A percentile compares a stretch with the other conserved stretches of the same genome.
Conservation (phyloP, 257 asterid genomes). For the Salvia splendens region DNA sequence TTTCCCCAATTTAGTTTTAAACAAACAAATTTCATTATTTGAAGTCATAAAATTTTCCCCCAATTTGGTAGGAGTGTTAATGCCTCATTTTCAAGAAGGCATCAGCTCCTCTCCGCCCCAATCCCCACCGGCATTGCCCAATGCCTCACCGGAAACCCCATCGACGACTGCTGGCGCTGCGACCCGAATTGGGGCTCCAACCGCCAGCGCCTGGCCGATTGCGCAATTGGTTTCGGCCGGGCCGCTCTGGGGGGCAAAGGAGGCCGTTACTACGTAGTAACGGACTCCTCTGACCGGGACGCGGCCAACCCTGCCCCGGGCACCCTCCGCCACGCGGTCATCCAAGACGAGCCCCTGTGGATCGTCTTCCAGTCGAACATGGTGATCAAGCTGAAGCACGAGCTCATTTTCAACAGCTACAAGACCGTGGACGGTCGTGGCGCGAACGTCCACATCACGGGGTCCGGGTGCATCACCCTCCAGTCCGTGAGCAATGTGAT, state of each 20-base stretch:
- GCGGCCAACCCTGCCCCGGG: constrained; percentile 60
- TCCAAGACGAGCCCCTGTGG: constrained; percentile 89
- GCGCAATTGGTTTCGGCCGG: constrained; percentile 74
- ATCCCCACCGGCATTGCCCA: constrained; percentile 42
- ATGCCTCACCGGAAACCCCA: constrained; percentile 87
- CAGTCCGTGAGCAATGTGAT: constrained; percentile 66
- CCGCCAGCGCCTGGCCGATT: constrained; percentile 78
- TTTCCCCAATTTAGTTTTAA: constrained; percentile 4
- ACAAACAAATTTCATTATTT: neutral
- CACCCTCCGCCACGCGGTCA: constrained; percentile 79
- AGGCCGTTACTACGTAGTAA: constrained; percentile 64
- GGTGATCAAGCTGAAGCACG: constrained; percentile 68
- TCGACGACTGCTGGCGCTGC: constrained; percentile 97
- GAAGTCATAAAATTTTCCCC: constrained; percentile 2
- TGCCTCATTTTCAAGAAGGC: constrained; percentile 56
- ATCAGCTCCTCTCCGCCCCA: constrained; percentile 42
- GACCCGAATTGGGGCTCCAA: constrained; percentile 76
- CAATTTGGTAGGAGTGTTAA: constrained; percentile 49
- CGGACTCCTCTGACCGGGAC: constrained; percentile 76
- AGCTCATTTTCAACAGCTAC: constrained; percentile 63
- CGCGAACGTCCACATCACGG: constrained; percentile 60
- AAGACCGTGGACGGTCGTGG: constrained; percentile 81
- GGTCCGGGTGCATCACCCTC: constrained; percentile 73
- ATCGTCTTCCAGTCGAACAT: constrained; percentile 62
- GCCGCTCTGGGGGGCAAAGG: constrained; percentile 70